Percentiles rank a stretch among this genome's conserved stretches.
Evolutionary conservation across 306 rosid species (phyloP).

Genomic region (Bauhinia variegata): DNA sequence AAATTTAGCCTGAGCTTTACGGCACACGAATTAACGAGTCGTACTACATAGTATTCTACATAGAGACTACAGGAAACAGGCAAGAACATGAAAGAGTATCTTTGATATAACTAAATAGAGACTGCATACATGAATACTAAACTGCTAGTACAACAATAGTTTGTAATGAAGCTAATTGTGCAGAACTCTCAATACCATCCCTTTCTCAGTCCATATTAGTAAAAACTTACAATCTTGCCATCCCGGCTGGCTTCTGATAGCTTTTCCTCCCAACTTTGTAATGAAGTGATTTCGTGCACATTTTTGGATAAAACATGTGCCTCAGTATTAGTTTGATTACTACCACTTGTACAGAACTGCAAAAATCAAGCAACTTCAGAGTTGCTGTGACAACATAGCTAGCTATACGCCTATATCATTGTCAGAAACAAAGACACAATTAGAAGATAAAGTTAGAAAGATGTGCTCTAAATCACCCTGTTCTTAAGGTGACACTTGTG

Average conservation of each 20-base stretch:
- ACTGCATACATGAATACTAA: background rate
- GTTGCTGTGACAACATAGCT: background rate
- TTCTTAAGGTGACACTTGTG: no score
- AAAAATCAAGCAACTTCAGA: background rate
- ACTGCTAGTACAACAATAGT: background rate
- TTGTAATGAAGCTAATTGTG: background rate
- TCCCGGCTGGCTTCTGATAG: conserved; percentile 59
- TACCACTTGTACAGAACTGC: conserved; percentile 6
- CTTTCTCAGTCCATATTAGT: background rate
- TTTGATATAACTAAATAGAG: no score
- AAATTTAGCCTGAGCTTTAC: no score
- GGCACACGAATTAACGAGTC: no score
- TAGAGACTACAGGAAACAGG: no score
- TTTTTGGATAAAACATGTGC: conserved; percentile 39
- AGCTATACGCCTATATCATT: background rate
- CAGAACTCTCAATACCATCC: background rate
- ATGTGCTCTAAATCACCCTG: no score
- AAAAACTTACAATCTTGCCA: conserved; percentile 59
- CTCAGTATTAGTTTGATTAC: background rate
- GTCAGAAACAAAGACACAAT: no score
- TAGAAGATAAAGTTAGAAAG: no score
- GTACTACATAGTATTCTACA: no score
- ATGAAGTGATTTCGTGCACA: conserved; percentile 53
- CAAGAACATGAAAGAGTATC: no score
- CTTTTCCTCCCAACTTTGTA: conserved; percentile 67